A percentile compares a stretch with the other conserved stretches of the same genome.
phyloP scores from a whole-genome alignment of 129 eudicot genomes.

The Flaveria brownii region DNA sequence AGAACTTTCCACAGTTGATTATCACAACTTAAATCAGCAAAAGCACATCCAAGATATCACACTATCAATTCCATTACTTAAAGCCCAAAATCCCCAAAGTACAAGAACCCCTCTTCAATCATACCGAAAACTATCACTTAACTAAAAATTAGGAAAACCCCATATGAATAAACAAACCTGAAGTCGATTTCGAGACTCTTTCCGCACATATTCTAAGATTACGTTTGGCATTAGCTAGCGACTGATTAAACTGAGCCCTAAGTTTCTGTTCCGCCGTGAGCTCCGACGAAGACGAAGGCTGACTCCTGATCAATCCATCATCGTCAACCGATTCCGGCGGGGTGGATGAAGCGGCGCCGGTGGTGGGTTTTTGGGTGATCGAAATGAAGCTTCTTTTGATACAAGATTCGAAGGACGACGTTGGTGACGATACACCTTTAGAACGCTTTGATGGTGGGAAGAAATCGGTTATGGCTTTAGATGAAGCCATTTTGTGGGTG shows the following conservation, averaged over 20 bases:
- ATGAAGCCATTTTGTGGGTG: conserved; percentile 36
- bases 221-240: conserved; percentile 61
- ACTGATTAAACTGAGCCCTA: conserved; percentile 58
- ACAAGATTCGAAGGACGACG: conserved; percentile 29
- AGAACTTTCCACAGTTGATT: background rate
- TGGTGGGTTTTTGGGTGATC: conserved; percentile 19
- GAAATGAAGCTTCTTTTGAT: conserved; percentile 5
- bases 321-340: conserved; percentile 17
- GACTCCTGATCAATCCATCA: conserved; percentile 6
- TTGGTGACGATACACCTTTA: conserved; percentile 38
- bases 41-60: background rate
- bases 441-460: conserved; percentile 77
- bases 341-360: conserved; percentile 24
- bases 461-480: conserved; percentile 74
- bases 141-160: background rate
- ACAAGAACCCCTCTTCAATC: background rate
- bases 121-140: background rate
- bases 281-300: conserved; percentile 17
- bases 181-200: conserved; percentile 44
- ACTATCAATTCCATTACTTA: background rate
- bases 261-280: conserved; percentile 58
- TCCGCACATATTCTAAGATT: conserved; percentile 68
- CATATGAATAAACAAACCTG: conserved; percentile 33
- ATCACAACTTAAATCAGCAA: background rate
- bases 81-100: background rate